Evolutionary conservation across 1,284 basidiomycete genomes (phyloP).

Genomic region (Papiliotrema terrestris): DNA sequence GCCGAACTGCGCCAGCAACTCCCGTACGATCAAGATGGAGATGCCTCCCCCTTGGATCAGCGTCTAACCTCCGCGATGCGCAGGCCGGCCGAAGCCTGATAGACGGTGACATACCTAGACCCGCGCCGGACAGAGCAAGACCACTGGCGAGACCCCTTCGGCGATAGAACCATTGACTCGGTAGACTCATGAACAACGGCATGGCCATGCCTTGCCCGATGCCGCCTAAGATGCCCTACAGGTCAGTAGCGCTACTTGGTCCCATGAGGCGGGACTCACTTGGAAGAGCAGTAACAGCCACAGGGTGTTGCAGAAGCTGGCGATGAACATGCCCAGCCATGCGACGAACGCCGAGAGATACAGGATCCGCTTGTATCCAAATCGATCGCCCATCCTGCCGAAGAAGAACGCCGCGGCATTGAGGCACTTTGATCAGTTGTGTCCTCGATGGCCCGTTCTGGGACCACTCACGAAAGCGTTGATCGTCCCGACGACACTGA

Average conservation of each 20-base stretch:
- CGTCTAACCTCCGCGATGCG: too few relatives aligned
- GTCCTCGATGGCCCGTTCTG: neutral
- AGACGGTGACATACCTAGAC: slow-evolving; percentile 20
- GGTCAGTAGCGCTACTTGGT: too few relatives aligned
- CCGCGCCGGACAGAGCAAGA: slow-evolving; percentile 36
- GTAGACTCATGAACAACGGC: slow-evolving; percentile 40
- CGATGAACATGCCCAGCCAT: slow-evolving; percentile 29
- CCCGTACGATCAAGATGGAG: slow-evolving; percentile 18
- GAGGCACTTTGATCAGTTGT: neutral
- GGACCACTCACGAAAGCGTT: slow-evolving; percentile 17
- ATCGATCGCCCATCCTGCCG: slow-evolving; percentile 26
- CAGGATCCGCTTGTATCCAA: slow-evolving; percentile 31
- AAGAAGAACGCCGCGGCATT: slow-evolving; percentile 21
- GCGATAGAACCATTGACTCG: slow-evolving; percentile 41
- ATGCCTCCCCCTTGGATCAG: slow-evolving; percentile 21
- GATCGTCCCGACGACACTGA: slow-evolving; percentile 19
- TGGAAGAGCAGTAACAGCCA: slow-evolving; percentile 28
- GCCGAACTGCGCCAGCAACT: slow-evolving; percentile 26
- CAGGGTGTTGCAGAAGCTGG: slow-evolving; percentile 19
- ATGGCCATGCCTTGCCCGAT: slow-evolving; percentile 29
- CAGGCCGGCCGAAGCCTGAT: too few relatives aligned
- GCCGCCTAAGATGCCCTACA: slow-evolving; percentile 25
- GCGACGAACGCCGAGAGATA: slow-evolving; percentile 15
- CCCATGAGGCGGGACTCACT: slow-evolving; percentile 7
- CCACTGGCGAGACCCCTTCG: slow-evolving; percentile 34